Base-by-base conservation (phyloP, 352 stramenopile genomes). In the Globisporangium spiculum region DNA sequence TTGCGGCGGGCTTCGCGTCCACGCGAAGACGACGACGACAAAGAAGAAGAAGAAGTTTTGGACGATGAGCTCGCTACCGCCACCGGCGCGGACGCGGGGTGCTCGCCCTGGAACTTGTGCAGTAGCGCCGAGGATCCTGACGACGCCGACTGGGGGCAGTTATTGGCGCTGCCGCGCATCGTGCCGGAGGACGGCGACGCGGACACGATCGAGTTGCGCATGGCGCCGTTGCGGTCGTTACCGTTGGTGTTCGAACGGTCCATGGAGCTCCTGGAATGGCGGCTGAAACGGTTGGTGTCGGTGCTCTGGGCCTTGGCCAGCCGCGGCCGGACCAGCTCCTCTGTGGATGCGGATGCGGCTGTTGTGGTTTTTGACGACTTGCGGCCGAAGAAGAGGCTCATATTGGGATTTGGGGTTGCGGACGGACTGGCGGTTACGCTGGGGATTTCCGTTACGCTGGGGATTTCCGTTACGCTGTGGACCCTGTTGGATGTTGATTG, bases 1-100 rank as follows among this genome's bases (percentile, higher is more conserved):
- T 77, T 73, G 53, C 69, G 71, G 8, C 74, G 72, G 63, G 74
- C 73, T 14, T 72, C 52, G 16, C 68, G 73, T 14, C 77, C 26
- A 18, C 71, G 69, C 20, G 63, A 63, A 24, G 41, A 50, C 16
- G 66, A 58, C 38, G 74, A 66, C 20, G 63, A 71, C 36, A 70
- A 58, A 32, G 72, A 66, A 16, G 60, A 71, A 32, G 71, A 38
- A 38, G 32, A 20, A 24, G 16, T 16, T 44, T 54, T 57, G 22
- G 62, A 32, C 12, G 62, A 54, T 1, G 41, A 24, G 7, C 14
- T 18, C 2, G 34, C 1, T 2, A 32, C 26, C 8, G 24, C 0
- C 10, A 32, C 41, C 3, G 44, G 26, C 24, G n/a, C 12, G 44
- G 26, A 53, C 20, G 26, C 16, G 4, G 26, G 9, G 4, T 24